A percentile compares a stretch with the other conserved stretches of the same genome.
Evolutionary conservation across 1,284 basidiomycete species (phyloP).

Genomic region (Trametes versicolor): DNA sequence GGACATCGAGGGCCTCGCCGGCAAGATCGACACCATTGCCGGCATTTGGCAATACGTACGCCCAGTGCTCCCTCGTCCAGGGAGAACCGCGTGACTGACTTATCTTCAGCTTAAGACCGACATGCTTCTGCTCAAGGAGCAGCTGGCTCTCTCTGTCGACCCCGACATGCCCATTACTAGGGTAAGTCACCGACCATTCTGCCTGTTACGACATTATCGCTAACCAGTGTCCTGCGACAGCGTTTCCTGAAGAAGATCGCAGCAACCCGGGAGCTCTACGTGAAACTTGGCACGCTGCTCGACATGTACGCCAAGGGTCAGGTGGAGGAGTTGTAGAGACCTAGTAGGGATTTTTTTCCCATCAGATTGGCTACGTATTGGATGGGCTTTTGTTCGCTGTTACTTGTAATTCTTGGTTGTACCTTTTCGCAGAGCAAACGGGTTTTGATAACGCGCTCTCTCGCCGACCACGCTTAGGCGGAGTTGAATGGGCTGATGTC

Average conservation of each 20-base stretch:
- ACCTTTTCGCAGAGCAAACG: background rate
- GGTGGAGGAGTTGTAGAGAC: background rate
- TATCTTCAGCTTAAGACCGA: slow-evolving; percentile 18
- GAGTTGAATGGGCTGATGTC: too few relatives aligned
- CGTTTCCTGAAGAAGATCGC: slow-evolving; percentile 20
- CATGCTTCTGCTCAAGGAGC: slow-evolving; percentile 15
- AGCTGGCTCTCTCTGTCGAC: slow-evolving; percentile 15
- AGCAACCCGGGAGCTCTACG: slow-evolving; percentile 15
- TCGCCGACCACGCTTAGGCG: too few relatives aligned
- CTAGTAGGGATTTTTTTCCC: too few relatives aligned
- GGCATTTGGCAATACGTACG: slow-evolving; percentile 5
- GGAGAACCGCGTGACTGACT: background rate
- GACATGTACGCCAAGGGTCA: slow-evolving; percentile 15
- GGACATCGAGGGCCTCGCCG: slow-evolving; percentile 2
- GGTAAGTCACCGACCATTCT: background rate
- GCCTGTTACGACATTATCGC: background rate
- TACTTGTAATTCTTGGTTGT: background rate
- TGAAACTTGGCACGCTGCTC: slow-evolving; percentile 5
- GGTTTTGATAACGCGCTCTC: too few relatives aligned
- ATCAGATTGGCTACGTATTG: background rate
- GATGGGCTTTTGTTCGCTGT: background rate
- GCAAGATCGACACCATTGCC: slow-evolving; percentile 12
- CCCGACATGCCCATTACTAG: slow-evolving; percentile 14
- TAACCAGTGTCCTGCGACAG: background rate
- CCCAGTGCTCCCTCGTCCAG: background rate